Percentiles rank a stretch among this genome's conserved stretches.
These are phyloP conservation scores for Auriscalpium orientale DNA, from an alignment of 768 basidiomycete genomes.

Conservation along the genomic window DNA sequence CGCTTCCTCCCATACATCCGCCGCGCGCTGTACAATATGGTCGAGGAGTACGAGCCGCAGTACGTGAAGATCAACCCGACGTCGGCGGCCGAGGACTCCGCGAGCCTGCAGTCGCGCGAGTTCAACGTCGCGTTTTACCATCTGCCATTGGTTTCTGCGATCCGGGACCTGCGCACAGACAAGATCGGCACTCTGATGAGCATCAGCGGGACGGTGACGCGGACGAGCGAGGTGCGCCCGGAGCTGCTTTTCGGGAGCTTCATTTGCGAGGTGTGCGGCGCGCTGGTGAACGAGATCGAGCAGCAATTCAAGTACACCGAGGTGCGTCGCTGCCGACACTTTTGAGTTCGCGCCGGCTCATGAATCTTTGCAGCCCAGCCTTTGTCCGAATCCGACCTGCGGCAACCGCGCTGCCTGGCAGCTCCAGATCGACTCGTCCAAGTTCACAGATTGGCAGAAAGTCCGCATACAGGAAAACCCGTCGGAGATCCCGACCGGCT, in stretches of 20 bases:
- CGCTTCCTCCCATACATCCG: constrained; percentile 93
- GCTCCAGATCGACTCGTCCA: constrained; percentile 90
- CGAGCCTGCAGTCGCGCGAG: constrained; percentile 85
- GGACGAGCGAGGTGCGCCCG: constrained; percentile 95
- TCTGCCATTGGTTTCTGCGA: constrained; percentile 88
- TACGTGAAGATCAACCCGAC: constrained; percentile 94
- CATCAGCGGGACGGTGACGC: constrained; percentile 94
- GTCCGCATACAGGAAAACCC: constrained; percentile 98
- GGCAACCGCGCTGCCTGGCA: constrained; percentile 88
- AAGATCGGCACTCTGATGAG: constrained; percentile 92
- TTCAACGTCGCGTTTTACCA: constrained; percentile 96
- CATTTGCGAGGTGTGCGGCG: constrained; percentile 83
- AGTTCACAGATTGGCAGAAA: constrained; percentile 99
- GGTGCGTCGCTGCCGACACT: constrained; percentile 33
- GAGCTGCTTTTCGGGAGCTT: constrained; percentile 93
- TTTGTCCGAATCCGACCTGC: constrained; percentile 93
- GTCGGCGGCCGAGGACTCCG: constrained; percentile 78
- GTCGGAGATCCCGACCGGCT: constrained; percentile 96
- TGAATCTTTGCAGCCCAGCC: constrained; percentile 53
- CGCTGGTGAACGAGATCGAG: constrained; percentile 85
- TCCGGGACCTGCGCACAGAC: constrained; percentile 87
- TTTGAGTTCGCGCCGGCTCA: background rate
- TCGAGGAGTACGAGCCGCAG: constrained; percentile 84
- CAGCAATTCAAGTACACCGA: constrained; percentile 99
- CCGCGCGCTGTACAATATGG: constrained; percentile 83